Evolutionary conservation across 441 rosid species (phyloP).

Genomic region (Syzygium malaccense): DNA sequence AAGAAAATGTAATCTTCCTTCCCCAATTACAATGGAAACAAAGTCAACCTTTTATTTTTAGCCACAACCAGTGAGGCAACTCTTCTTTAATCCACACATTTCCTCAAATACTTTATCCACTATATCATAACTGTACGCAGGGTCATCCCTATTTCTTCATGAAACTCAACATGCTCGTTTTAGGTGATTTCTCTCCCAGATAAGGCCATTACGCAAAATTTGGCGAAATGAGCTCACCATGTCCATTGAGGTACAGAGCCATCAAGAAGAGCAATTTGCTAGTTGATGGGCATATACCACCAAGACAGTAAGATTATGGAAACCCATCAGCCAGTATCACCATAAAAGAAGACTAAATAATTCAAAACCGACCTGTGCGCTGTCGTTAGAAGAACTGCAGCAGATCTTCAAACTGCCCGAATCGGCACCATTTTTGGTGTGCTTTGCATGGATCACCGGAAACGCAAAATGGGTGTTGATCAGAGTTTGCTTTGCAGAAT

Average conservation of each 20-base stretch:
- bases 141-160: neutral
- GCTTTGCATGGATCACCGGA: slow-evolving; percentile 1
- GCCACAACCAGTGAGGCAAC: neutral
- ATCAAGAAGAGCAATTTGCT: neutral
- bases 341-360: neutral
- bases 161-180: neutral
- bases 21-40: neutral
- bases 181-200: neutral
- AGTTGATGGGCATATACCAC: neutral
- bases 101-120: neutral
- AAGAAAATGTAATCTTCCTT: neutral
- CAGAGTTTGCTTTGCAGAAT: slow-evolving; percentile 6
- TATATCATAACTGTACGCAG: neutral
- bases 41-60: neutral
- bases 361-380: neutral
- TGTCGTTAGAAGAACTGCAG: neutral
- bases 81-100: neutral
- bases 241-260: neutral
- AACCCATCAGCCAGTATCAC: neutral
- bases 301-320: neutral
- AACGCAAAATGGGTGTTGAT: slow-evolving; percentile 19
- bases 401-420: neutral
- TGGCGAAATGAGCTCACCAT: neutral
- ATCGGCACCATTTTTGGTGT: slow-evolving; percentile 1
- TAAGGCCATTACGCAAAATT: neutral